These are phyloP conservation scores for Raffaelea ambrosiae DNA, from an alignment of 2,329 filamentous ascomycete genomes.

Conservation along the genomic window DNA sequence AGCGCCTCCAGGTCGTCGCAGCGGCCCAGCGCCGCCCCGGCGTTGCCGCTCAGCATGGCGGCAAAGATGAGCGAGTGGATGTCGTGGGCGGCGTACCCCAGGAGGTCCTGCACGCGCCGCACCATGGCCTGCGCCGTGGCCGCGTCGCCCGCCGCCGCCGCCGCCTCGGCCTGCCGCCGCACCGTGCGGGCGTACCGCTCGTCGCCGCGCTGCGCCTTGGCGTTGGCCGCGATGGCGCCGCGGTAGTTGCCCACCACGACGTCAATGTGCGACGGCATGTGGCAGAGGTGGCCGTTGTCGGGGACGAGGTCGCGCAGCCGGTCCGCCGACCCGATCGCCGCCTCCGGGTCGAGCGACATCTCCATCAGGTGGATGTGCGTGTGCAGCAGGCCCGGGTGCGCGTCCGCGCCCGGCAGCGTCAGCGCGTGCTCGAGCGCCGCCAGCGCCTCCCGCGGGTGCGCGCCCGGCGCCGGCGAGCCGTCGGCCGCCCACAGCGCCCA, in stretches of 20 bases:
- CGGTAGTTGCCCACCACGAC: slow-evolving; percentile 11
- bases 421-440: slow-evolving; percentile 51
- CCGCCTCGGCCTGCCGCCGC: slow-evolving; percentile 46
- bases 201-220: slow-evolving; percentile 10
- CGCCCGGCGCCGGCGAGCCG: slow-evolving; percentile 36
- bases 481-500: slow-evolving; percentile 36
- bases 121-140: slow-evolving; percentile 48
- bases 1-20: too few species aligned
- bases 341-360: slow-evolving; percentile 9
- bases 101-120: slow-evolving; percentile 48
- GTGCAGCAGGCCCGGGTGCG: slow-evolving; percentile 59
- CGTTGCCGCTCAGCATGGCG: slow-evolving; percentile 37
- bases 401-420: slow-evolving; percentile 27
- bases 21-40: slow-evolving; percentile 5
- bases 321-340: slow-evolving; percentile 4
- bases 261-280: slow-evolving; percentile 11
- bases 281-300: slow-evolving; percentile 8
- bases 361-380: slow-evolving; percentile 34
- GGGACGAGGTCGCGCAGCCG: slow-evolving; percentile 10
- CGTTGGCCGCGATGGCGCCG: slow-evolving; percentile 10
- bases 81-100: slow-evolving; percentile 37
- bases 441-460: slow-evolving; percentile 43
- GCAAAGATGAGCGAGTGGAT: slow-evolving; percentile 19
- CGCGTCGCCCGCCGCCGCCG: slow-evolving; percentile 46
- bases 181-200: slow-evolving; percentile 31